A percentile compares a stretch with the other conserved stretches of the same genome.
phyloP scores from a whole-genome alignment of 371 early-diverging fungal genomes.

The Dinochytrium kinnereticum region DNA sequence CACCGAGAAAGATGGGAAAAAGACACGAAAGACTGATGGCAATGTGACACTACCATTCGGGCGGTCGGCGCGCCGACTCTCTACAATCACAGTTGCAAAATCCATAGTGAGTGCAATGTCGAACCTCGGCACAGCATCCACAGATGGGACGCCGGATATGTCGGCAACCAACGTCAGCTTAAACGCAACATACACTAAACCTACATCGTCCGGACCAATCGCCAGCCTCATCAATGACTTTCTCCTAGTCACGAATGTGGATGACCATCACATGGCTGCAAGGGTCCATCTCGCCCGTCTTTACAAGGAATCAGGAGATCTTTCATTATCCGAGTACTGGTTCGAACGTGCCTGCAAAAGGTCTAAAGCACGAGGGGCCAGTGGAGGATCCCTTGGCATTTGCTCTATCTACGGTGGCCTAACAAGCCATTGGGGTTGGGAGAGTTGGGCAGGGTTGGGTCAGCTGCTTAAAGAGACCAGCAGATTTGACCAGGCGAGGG shows the following conservation, averaged over 20 bases:
- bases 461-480: conserved; percentile 30
- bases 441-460: conserved; percentile 50
- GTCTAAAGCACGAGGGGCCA: conserved; percentile 46
- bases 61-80: neutral
- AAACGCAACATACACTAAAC: neutral
- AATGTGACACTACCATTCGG: neutral
- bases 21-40: conserved; percentile 7
- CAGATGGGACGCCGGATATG: neutral
- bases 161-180: neutral
- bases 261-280: conserved; percentile 51
- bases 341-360: conserved; percentile 47
- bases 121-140: neutral
- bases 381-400: conserved; percentile 45
- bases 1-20: conserved; percentile 1
- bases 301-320: conserved; percentile 32
- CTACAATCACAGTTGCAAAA: conserved; percentile 7
- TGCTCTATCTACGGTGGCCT: conserved; percentile 49
- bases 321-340: conserved; percentile 44
- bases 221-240: conserved; percentile 25
- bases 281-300: conserved; percentile 47
- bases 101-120: conserved; percentile 1
- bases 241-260: conserved; percentile 39
- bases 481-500: conserved; percentile 34
- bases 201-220: neutral
- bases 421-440: conserved; percentile 46